phyloP scores from a whole-genome alignment of 352 stramenopile species.

The Pythium utonaiense region DNA sequence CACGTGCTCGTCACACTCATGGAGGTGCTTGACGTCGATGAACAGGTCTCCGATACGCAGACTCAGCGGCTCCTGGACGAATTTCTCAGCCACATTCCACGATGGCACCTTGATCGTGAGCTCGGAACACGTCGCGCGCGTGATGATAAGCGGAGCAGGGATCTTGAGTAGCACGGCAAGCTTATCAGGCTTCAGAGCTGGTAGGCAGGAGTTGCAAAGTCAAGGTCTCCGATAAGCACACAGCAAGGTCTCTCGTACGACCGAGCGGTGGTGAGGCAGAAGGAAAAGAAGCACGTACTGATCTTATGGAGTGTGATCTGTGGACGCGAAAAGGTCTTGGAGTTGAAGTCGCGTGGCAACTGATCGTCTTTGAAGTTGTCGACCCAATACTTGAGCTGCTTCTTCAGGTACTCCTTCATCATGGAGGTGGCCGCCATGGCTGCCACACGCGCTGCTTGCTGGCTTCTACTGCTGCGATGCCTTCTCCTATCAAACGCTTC shows the following conservation, averaged over 20 bases:
- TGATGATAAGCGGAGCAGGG: slow-evolving; percentile 47
- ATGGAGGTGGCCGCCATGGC: slow-evolving; percentile 29
- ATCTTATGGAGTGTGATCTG: slow-evolving; percentile 50
- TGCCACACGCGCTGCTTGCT: neutral
- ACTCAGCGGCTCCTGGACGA: slow-evolving; percentile 47
- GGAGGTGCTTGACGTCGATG: slow-evolving; percentile 42
- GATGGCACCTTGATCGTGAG: slow-evolving; percentile 56
- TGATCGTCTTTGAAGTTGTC: slow-evolving; percentile 57
- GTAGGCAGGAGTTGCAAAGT: neutral
- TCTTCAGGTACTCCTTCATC: slow-evolving; percentile 75
- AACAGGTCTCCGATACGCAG: slow-evolving; percentile 47
- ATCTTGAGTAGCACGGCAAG: slow-evolving; percentile 43
- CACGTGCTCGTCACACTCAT: slow-evolving; percentile 49
- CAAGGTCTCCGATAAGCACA: neutral
- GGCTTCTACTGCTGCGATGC: neutral
- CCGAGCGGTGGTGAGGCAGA: neutral
- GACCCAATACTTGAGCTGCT: slow-evolving; percentile 63
- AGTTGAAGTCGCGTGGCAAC: slow-evolving; percentile 51
- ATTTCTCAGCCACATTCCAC: slow-evolving; percentile 48
- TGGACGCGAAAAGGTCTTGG: slow-evolving; percentile 42
- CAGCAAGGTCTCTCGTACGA: neutral
- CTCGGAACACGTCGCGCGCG: slow-evolving; percentile 46
- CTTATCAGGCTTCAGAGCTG: slow-evolving; percentile 68
- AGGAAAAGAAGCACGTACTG: slow-evolving; percentile 23
- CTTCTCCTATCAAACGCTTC: no score